Percentiles rank a stretch among this genome's conserved stretches.
Conservation (phyloP, 192 early-diverging fungal genomes). For the Coemansia sp. region DNA sequence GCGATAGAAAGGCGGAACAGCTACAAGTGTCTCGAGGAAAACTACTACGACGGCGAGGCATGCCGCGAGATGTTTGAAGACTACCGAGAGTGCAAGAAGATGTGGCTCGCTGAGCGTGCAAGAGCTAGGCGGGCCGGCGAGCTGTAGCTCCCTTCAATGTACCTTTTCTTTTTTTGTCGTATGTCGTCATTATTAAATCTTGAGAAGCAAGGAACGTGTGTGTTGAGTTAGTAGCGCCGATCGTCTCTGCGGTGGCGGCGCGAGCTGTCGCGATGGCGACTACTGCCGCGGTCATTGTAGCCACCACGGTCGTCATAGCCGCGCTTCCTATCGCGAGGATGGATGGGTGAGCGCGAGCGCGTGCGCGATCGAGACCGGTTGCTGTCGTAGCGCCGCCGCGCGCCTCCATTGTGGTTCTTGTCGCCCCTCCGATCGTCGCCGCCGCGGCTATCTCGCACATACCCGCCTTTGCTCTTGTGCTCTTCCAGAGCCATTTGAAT, state of each 20-base stretch:
- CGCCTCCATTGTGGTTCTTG: conserved; percentile 12
- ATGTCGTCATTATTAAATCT: not conserved
- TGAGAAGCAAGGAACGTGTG: not conserved
- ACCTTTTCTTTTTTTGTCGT: not conserved
- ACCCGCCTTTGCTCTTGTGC: conserved; percentile 38
- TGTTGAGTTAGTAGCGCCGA: conserved; percentile 10
- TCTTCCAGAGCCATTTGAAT: conserved; percentile 78
- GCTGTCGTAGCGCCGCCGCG: conserved; percentile 17
- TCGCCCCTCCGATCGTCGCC: conserved; percentile 20
- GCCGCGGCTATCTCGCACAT: conserved; percentile 5
- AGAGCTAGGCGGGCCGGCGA: conserved; percentile 18
- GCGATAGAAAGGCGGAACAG: conserved; percentile 49
- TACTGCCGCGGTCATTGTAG: conserved; percentile 10
- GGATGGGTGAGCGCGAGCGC: conserved; percentile 28
- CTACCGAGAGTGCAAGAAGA: conserved; percentile 52
- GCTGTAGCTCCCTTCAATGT: not conserved
- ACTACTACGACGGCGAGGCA: conserved; percentile 42
- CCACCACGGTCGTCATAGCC: conserved; percentile 7
- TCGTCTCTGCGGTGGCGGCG: conserved; percentile 29
- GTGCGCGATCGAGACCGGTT: conserved; percentile 27
- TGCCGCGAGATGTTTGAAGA: conserved; percentile 41
- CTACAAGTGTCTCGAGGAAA: conserved; percentile 48
- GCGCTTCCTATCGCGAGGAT: conserved; percentile 12
- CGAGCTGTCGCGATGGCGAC: conserved; percentile 24
- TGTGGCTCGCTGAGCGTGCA: conserved; percentile 45